phyloP scores from a whole-genome alignment of 306 rosid genomes.

The Medicago lupulina region DNA sequence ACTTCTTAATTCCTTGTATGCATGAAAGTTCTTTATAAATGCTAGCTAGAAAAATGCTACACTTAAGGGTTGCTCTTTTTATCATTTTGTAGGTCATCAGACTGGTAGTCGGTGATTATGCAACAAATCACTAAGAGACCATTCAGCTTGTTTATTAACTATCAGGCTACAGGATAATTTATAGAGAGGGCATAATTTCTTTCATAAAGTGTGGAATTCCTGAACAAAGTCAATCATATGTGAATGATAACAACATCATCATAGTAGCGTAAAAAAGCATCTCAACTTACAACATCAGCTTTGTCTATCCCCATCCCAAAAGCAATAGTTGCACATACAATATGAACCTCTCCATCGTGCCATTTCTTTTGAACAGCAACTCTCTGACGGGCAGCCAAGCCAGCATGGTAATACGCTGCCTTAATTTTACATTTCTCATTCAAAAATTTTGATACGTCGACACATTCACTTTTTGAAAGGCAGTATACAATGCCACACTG shows the following conservation, averaged over 20 bases:
- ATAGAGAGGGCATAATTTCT: constrained; percentile 29
- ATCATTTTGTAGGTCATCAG: constrained; percentile 33
- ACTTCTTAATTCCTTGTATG: constrained; percentile 24
- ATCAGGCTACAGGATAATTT: constrained; percentile 22
- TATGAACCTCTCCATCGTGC: constrained; percentile 83
- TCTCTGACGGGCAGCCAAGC: constrained; percentile 82
- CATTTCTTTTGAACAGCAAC: constrained; percentile 87
- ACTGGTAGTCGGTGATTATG: background rate
- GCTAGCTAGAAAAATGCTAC: constrained; percentile 16
- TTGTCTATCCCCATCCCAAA: constrained; percentile 99
- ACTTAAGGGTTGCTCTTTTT: constrained; percentile 19
- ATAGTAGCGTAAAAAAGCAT: constrained; percentile 38
- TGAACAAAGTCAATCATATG: constrained; percentile 17
- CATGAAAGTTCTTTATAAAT: constrained; percentile 8
- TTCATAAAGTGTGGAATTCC: constrained; percentile 20
- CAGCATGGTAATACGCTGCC: constrained; percentile 90
- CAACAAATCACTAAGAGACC: constrained; percentile 31
- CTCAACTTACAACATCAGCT: constrained; percentile 89
- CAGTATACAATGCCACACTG: constrained; percentile 91
- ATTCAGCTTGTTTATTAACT: constrained; percentile 14
- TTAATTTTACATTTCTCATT: constrained; percentile 72
- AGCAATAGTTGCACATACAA: constrained; percentile 96
- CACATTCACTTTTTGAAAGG: constrained; percentile 93
- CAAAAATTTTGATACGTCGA: constrained; percentile 78
- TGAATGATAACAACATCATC: constrained; percentile 38